phyloP scores from a whole-genome alignment of 805 yeast genomes.

The Cyberlindnera veronae region DNA sequence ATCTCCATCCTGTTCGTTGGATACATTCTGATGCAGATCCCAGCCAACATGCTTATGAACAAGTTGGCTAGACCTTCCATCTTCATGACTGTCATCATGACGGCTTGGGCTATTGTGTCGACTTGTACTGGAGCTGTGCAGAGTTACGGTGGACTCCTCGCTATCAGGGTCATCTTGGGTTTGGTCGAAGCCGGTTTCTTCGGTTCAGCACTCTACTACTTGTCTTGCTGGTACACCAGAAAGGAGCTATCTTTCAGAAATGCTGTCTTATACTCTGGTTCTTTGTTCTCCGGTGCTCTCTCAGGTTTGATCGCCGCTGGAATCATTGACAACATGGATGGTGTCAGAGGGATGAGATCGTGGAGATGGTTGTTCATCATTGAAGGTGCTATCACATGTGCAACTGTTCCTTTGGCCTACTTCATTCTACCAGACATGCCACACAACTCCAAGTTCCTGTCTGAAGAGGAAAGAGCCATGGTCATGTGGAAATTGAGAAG shows the following conservation, averaged over 20 bases:
- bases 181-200: slow-evolving; percentile 46
- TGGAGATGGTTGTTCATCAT: slow-evolving; percentile 68
- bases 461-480: slow-evolving; percentile 41
- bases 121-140: slow-evolving; percentile 34
- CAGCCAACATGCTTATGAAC: slow-evolving; percentile 42
- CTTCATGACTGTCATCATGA: slow-evolving; percentile 47
- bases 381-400: slow-evolving; percentile 53
- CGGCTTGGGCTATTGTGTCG: slow-evolving; percentile 43
- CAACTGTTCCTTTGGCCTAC: slow-evolving; percentile 44
- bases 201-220: slow-evolving; percentile 46
- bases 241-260: slow-evolving; percentile 47
- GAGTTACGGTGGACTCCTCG: slow-evolving; percentile 29
- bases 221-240: slow-evolving; percentile 50
- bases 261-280: slow-evolving; percentile 53
- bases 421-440: slow-evolving; percentile 52
- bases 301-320: slow-evolving; percentile 54
- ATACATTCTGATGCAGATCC: slow-evolving; percentile 49
- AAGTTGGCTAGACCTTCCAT: slow-evolving; percentile 46
- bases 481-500: slow-evolving; percentile 25
- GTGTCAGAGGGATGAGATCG: slow-evolving; percentile 43
- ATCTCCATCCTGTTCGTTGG: slow-evolving; percentile 51
- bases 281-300: slow-evolving; percentile 51
- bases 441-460: slow-evolving; percentile 43
- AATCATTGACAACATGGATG: slow-evolving; percentile 41
- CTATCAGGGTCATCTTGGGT: slow-evolving; percentile 38